phyloP scores from a whole-genome alignment of 1,284 basidiomycete genomes.

The Sporisorium graminicola region DNA sequence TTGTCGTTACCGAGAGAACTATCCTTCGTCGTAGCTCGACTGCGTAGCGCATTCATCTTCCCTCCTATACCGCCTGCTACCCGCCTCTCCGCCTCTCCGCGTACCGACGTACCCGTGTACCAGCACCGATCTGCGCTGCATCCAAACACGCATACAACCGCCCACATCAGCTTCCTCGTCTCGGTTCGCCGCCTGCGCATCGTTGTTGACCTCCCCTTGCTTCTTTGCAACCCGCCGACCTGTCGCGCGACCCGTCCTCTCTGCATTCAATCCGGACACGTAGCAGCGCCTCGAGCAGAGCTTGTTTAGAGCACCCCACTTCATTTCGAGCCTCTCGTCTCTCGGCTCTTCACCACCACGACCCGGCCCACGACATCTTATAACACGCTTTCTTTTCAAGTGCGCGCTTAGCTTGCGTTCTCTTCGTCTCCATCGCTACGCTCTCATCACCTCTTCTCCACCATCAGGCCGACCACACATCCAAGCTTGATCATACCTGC shows the following conservation, averaged over 20 bases:
- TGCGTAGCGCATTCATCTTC: constrained; percentile 11
- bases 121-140: not conserved
- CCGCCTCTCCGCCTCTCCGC: not conserved
- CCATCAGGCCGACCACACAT: not conserved
- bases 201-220: not conserved
- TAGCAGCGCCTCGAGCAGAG: constrained; percentile 4
- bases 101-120: not conserved
- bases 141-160: not conserved
- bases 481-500: not conserved
- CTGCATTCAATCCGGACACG: not conserved
- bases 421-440: not conserved
- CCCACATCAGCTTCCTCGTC: constrained; percentile 8
- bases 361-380: too few species aligned
- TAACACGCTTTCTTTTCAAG: not conserved
- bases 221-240: not conserved
- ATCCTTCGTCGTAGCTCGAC: not conserved
- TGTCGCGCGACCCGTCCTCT: constrained; percentile 3
- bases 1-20: constrained; percentile 22
- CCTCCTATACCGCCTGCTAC: not conserved
- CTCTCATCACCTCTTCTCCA: not conserved
- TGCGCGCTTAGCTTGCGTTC: not conserved
- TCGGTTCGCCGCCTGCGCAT: not conserved
- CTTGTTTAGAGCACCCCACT: constrained; percentile 16
- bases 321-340: constrained; percentile 4
- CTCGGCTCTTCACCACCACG: not conserved